phyloP scores from a whole-genome alignment of 2,329 filamentous ascomycete genomes.

The Sporothrix curviconia region DNA sequence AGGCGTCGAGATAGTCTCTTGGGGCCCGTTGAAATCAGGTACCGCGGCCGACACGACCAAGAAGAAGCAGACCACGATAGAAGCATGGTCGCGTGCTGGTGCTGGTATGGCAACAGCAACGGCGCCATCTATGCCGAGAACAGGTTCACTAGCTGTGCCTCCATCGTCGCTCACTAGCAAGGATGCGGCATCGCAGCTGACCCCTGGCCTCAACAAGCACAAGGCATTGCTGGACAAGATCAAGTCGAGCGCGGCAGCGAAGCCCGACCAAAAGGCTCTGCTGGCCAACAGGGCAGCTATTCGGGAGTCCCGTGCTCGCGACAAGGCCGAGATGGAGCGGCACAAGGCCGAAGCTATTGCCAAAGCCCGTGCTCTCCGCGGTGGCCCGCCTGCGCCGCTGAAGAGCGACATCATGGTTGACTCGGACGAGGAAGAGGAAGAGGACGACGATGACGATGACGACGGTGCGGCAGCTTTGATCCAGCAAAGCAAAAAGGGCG shows the following conservation, averaged over 20 bases:
- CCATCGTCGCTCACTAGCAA: conserved; percentile 33
- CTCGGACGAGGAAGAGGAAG: conserved; percentile 64
- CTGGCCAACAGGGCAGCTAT: conserved; percentile 48
- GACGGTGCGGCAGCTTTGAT: conserved; percentile 48
- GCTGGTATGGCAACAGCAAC: not conserved
- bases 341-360: conserved; percentile 67
- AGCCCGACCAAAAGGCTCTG: conserved; percentile 32
- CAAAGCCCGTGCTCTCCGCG: conserved; percentile 55
- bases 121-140: not conserved
- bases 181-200: conserved; percentile 41
- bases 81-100: conserved; percentile 19
- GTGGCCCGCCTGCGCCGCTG: conserved; percentile 48
- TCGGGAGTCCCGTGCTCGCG: conserved; percentile 65
- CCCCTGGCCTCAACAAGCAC: conserved; percentile 38
- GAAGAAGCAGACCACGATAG: conserved; percentile 22
- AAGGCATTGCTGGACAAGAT: conserved; percentile 41
- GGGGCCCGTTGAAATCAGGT: conserved; percentile 12
- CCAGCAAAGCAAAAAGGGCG: conserved; percentile 39
- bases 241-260: conserved; percentile 33
- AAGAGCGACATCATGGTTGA: conserved; percentile 89
- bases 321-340: conserved; percentile 66
- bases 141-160: not conserved
- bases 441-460: conserved; percentile 58
- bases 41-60: conserved; percentile 22
- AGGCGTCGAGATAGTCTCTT: conserved; percentile 29